Evolutionary conservation across 2,329 filamentous ascomycete genomes (phyloP).

Genomic region (Eutypa lata): DNA sequence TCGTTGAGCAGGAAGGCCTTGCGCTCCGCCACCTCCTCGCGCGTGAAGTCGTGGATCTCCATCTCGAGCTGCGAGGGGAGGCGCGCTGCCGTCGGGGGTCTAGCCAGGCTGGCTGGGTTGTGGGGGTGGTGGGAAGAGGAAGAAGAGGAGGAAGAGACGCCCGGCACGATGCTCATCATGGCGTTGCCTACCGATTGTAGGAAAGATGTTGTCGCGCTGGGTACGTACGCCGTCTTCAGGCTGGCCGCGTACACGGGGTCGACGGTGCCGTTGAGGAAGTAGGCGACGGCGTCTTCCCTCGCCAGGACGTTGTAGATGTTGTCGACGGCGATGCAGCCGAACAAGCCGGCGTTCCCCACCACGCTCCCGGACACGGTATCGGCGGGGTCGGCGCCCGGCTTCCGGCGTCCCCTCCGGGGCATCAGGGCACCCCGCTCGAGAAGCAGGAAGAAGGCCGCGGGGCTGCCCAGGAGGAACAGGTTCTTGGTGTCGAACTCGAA

Average conservation of each 20-base stretch:
- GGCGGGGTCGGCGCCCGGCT: slow-evolving; percentile 67
- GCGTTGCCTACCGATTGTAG: slow-evolving; percentile 62
- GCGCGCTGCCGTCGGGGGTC: slow-evolving; percentile 42
- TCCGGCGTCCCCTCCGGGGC: slow-evolving; percentile 72
- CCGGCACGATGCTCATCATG: slow-evolving; percentile 60
- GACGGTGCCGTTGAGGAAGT: slow-evolving; percentile 85
- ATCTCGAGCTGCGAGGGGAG: slow-evolving; percentile 74
- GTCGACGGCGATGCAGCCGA: slow-evolving; percentile 89
- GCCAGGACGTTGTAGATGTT: slow-evolving; percentile 93
- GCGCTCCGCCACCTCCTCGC: slow-evolving; percentile 88
- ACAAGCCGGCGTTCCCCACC: slow-evolving; percentile 73
- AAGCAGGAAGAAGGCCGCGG: slow-evolving; percentile 87
- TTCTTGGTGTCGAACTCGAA: slow-evolving; percentile 94
- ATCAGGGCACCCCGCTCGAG: slow-evolving; percentile 71
- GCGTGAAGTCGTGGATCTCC: slow-evolving; percentile 90
- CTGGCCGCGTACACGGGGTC: slow-evolving; percentile 75
- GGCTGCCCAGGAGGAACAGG: slow-evolving; percentile 85
- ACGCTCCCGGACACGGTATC: slow-evolving; percentile 58
- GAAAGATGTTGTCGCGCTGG: slow-evolving; percentile 65
- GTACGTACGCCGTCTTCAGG: slow-evolving; percentile 76
- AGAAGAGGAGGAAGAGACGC: slow-evolving; percentile 31
- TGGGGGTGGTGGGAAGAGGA: slow-evolving; percentile 22
- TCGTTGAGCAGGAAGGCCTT: slow-evolving; percentile 88
- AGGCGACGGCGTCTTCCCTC: slow-evolving; percentile 74
- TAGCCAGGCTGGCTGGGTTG: slow-evolving; percentile 25